phyloP scores from a whole-genome alignment of 1,284 basidiomycete genomes.

The Marasmius oreades region DNA sequence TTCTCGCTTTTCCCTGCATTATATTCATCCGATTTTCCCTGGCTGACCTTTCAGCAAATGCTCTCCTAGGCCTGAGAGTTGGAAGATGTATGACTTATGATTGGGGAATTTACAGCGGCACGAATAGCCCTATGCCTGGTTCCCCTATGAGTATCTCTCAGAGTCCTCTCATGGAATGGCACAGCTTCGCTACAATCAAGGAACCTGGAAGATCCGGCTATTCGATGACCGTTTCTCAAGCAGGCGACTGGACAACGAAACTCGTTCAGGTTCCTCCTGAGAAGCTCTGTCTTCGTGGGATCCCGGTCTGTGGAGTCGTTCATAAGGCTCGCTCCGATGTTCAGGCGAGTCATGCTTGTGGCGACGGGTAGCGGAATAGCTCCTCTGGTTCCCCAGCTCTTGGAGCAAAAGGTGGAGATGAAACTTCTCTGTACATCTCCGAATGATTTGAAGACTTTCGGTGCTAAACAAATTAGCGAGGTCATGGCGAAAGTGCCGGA shows the following conservation, averaged over 20 bases:
- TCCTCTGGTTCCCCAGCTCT: conserved; percentile 50
- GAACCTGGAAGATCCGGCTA: conserved; percentile 51
- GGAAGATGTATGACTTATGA: too few relatives aligned
- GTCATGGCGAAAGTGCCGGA: conserved; percentile 47
- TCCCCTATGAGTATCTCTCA: conserved; percentile 54
- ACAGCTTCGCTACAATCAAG: conserved; percentile 54
- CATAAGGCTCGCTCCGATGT: conserved; percentile 52
- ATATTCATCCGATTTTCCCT: neutral
- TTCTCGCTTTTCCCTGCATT: neutral
- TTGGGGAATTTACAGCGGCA: too few relatives aligned
- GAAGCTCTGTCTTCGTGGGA: conserved; percentile 55
- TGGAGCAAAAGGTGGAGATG: conserved; percentile 48
- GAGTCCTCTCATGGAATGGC: conserved; percentile 56
- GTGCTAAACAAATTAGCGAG: conserved; percentile 50
- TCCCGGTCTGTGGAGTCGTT: conserved; percentile 55
- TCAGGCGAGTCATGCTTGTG: conserved; percentile 53
- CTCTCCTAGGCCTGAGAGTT: too few relatives aligned
- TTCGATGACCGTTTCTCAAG: conserved; percentile 53
- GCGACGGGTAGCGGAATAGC: conserved; percentile 62
- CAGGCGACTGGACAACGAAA: conserved; percentile 59
- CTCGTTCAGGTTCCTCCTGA: conserved; percentile 49
- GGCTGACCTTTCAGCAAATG: conserved; percentile 17
- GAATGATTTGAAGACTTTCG: conserved; percentile 56
- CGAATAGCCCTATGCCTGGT: conserved; percentile 48
- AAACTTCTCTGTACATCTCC: conserved; percentile 57